These are phyloP conservation scores for Globisporangium barbulae DNA, from an alignment of 352 stramenopile genomes.

Conservation along the genomic window DNA sequence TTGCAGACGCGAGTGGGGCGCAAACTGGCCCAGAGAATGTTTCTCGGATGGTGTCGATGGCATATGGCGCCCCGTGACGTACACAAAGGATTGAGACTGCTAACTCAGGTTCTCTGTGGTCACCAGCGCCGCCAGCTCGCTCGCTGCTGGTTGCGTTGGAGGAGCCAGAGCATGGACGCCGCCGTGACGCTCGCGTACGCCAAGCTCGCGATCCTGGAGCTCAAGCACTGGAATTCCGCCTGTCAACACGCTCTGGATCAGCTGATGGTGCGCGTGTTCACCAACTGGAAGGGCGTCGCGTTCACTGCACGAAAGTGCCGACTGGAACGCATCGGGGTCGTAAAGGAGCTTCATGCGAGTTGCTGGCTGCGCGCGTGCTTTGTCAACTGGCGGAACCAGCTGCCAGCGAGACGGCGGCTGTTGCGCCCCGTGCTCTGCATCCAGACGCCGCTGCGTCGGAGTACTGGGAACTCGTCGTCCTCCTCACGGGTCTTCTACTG, in stretches of 20 bases:
- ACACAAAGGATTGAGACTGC: not conserved
- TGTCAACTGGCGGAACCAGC: slow-evolving; percentile 4
- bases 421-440: slow-evolving; percentile 16
- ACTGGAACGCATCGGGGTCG: not conserved
- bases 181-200: slow-evolving; percentile 9
- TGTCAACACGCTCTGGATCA: slow-evolving; percentile 6
- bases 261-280: slow-evolving; percentile 3
- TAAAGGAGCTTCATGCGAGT: not conserved
- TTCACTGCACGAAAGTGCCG: not conserved
- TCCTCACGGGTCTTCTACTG: slow-evolving; percentile 6
- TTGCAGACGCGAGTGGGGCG: not conserved
- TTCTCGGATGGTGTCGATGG: not conserved
- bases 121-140: not conserved
- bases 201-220: slow-evolving; percentile 15
- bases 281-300: slow-evolving; percentile 2
- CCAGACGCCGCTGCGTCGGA: slow-evolving; percentile 2
- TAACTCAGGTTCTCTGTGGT: not conserved
- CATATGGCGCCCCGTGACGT: not conserved
- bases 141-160: slow-evolving; percentile 12
- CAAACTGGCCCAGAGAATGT: not conserved
- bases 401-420: not conserved
- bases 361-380: not conserved
- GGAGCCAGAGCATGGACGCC: not conserved
- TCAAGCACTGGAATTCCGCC: slow-evolving; percentile 10
- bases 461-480: not conserved